Conservation (phyloP, 1,284 basidiomycete genomes). For the Xerocomus amazonicus region DNA sequence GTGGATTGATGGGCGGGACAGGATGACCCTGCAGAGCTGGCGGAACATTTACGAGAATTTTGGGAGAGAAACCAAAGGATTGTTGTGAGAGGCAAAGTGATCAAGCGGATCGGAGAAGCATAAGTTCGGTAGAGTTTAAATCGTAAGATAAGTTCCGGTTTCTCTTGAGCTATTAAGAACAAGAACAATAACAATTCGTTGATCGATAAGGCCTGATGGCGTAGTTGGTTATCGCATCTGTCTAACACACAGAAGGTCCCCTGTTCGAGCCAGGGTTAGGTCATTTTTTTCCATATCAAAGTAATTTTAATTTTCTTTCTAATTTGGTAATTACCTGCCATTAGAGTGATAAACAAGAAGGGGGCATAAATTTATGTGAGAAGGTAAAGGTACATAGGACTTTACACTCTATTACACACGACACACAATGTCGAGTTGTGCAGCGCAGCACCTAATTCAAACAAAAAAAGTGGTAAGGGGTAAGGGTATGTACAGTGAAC, state of each 20-base stretch:
- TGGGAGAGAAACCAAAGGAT: conserved; percentile 87
- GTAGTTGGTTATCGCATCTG: conserved; percentile 81
- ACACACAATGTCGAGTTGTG: conserved; percentile 1
- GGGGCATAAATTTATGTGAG: conserved; percentile 12
- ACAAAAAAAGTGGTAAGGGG: not conserved
- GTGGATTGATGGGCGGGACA: conserved; percentile 31
- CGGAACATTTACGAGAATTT: conserved; percentile 82
- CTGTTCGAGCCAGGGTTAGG: conserved; percentile 56
- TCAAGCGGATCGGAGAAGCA: conserved; percentile 82
- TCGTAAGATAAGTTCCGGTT: not conserved
- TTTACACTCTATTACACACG: conserved; percentile 31
- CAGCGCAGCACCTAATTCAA: conserved; percentile 3
- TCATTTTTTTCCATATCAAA: conserved; percentile 25
- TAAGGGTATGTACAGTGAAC: conserved; percentile 26
- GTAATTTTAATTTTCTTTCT: no score
- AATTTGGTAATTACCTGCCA: no score
- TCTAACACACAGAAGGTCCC: conserved; percentile 66
- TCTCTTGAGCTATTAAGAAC: no score
- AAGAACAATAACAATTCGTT: no score
- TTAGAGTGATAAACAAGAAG: not conserved
- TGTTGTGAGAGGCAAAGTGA: conserved; percentile 46
- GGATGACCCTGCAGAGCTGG: conserved; percentile 82
- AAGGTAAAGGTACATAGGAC: conserved; percentile 22
- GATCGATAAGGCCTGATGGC: conserved; percentile 53
- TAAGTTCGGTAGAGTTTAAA: conserved; percentile 3